Evolutionary conservation across 768 basidiomycete genomes (phyloP).

Genomic region (Pisolithus sp.): DNA sequence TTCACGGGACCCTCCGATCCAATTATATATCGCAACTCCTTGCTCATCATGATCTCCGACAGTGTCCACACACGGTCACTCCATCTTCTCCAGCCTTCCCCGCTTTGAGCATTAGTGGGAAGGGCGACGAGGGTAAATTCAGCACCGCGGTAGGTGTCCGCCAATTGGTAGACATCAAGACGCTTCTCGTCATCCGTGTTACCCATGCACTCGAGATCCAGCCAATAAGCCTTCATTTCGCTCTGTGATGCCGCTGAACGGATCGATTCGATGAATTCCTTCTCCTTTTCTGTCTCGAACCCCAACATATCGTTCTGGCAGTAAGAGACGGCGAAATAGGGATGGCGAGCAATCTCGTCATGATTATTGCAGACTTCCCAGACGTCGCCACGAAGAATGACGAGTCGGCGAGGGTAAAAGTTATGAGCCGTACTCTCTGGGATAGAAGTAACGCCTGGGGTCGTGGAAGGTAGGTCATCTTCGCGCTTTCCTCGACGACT

Average conservation of each 20-base stretch:
- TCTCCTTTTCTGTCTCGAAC: not conserved
- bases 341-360: constrained; percentile 2
- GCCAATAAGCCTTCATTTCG: constrained; percentile 12
- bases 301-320: constrained; percentile 4
- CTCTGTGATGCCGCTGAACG: not conserved
- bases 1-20: not conserved
- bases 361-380: constrained; percentile 6
- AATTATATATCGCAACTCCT: constrained; percentile 3
- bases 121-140: constrained; percentile 10
- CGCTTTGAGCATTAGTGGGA: not conserved
- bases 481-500: no score
- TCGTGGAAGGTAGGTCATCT: no score
- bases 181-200: constrained; percentile 10
- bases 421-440: not conserved
- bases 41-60: constrained; percentile 9
- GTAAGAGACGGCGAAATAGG: constrained; percentile 14
- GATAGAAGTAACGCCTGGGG: no score
- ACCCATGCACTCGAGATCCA: constrained; percentile 14
- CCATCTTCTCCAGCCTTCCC: constrained; percentile 11
- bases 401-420: constrained; percentile 9
- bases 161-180: constrained; percentile 12
- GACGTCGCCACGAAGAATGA: not conserved
- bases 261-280: constrained; percentile 4
- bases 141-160: constrained; percentile 13
- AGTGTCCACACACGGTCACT: constrained; percentile 14